Percentiles rank a stretch among this genome's conserved stretches.
These are phyloP conservation scores for Yarrowia osloensis DNA, from an alignment of 805 yeast species.

Conservation along the genomic window DNA sequence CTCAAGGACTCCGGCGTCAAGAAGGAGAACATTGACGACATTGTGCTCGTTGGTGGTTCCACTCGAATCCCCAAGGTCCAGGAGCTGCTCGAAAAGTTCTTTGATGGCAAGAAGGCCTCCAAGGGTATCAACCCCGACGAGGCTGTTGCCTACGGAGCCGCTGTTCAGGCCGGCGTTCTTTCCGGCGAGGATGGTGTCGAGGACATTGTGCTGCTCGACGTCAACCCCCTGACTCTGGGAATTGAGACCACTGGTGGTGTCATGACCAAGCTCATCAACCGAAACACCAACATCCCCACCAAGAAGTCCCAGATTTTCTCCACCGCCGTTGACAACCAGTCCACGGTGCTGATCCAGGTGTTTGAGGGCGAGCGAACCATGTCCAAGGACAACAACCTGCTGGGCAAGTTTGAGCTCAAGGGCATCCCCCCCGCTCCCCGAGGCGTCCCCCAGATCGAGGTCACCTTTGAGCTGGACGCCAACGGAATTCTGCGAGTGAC, in stretches of 20 bases:
- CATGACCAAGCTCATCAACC: slow-evolving; percentile 91
- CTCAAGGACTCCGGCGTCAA: slow-evolving; percentile 88
- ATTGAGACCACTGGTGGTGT: slow-evolving; percentile 98
- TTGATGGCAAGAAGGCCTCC: slow-evolving; percentile 92
- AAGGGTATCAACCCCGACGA: slow-evolving; percentile 99
- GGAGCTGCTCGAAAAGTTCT: slow-evolving; percentile 84
- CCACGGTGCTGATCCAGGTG: slow-evolving; percentile 90
- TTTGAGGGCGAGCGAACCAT: slow-evolving; percentile 95
- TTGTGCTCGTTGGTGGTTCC: slow-evolving; percentile 98
- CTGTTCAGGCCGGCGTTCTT: slow-evolving; percentile 97
- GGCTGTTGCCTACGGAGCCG: slow-evolving; percentile 99
- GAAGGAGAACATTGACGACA: slow-evolving; percentile 87
- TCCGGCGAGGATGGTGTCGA: slow-evolving; percentile 95
- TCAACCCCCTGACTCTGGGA: slow-evolving; percentile 91
- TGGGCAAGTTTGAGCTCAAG: slow-evolving; percentile 83
- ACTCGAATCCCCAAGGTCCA: slow-evolving; percentile 99
- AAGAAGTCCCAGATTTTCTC: slow-evolving; percentile 94
- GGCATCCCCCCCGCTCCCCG: slow-evolving; percentile 91
- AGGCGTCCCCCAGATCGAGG: slow-evolving; percentile 90
- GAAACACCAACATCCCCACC: slow-evolving; percentile 95
- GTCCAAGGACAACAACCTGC: slow-evolving; percentile 88
- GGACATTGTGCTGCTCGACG: slow-evolving; percentile 86
- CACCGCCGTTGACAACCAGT: slow-evolving; percentile 95
- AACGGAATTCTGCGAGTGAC: slow-evolving; percentile 83
- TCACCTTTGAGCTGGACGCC: slow-evolving; percentile 83